Evolutionary conservation across 805 yeast species (phyloP).

Genomic region (Debaryomyces maramus): DNA sequence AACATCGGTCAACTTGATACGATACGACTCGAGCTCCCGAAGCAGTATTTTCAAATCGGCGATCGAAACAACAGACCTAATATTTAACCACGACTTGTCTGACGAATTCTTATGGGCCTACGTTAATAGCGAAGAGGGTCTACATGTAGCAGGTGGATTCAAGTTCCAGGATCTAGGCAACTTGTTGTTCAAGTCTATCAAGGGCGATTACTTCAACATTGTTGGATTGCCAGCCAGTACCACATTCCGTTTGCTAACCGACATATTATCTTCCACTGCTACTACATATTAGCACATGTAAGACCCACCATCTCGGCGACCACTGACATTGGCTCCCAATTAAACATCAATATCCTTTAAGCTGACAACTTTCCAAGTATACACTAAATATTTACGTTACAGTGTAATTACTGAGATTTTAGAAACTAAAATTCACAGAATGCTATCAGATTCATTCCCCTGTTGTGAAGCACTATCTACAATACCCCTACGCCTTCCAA

Average conservation of each 20-base stretch:
- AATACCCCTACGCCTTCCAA: too few species aligned
- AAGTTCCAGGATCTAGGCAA: conserved; percentile 76
- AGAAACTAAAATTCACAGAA: too few species aligned
- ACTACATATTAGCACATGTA: too few species aligned
- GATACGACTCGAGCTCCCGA: conserved; percentile 10
- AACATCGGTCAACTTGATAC: conserved; percentile 33
- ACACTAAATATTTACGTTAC: too few species aligned
- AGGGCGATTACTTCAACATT: conserved; percentile 83
- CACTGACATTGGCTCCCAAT: too few species aligned
- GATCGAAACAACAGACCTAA: conserved; percentile 43
- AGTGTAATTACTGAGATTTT: too few species aligned
- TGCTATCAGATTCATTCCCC: too few species aligned
- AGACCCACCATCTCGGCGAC: too few species aligned
- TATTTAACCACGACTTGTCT: conserved; percentile 44
- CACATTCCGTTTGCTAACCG: conserved; percentile 47
- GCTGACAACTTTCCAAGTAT: too few species aligned
- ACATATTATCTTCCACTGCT: too few species aligned
- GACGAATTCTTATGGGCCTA: conserved; percentile 62
- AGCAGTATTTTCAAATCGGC: conserved; percentile 6
- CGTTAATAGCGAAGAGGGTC: conserved; percentile 70
- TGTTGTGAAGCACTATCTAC: too few species aligned
- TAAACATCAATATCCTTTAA: too few species aligned
- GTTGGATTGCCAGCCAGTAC: conserved; percentile 80
- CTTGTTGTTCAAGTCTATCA: conserved; percentile 56
- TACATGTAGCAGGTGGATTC: conserved; percentile 90